Evolutionary conservation across 495 filamentous ascomycete genomes (phyloP).

Genomic region (Penicillium coprophilum): DNA sequence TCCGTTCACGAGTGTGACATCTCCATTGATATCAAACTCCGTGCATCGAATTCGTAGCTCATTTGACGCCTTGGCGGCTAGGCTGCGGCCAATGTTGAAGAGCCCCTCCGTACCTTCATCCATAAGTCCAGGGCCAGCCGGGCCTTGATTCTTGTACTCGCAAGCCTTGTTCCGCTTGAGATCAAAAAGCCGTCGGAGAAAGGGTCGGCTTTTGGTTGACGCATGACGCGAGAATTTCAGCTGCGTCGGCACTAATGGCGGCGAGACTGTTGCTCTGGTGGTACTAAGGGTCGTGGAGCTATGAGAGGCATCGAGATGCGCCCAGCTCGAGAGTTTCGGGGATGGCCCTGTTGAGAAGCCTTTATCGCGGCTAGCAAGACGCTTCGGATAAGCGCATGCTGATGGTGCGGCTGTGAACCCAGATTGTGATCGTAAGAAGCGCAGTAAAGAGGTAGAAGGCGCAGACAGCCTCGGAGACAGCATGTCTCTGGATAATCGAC

Average conservation of each 20-base stretch:
- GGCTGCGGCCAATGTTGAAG: slow-evolving; percentile 56
- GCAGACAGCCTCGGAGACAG: slow-evolving; percentile 43
- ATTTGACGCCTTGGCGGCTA: slow-evolving; percentile 70
- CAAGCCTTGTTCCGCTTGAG: slow-evolving; percentile 34
- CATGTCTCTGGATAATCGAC: slow-evolving; percentile 33
- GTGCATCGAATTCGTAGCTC: slow-evolving; percentile 87
- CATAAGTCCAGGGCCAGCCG: slow-evolving; percentile 27
- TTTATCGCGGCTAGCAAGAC: slow-evolving; percentile 10
- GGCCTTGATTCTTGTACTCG: slow-evolving; percentile 25
- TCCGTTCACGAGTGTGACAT: slow-evolving; percentile 90
- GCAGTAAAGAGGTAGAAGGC: slow-evolving; percentile 60
- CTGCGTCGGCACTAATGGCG: slow-evolving; percentile 4
- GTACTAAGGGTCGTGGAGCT: slow-evolving; percentile 9
- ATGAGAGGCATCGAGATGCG: slow-evolving; percentile 16
- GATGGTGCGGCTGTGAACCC: slow-evolving; percentile 51
- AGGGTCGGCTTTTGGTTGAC: slow-evolving; percentile 47
- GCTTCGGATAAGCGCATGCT: slow-evolving; percentile 22
- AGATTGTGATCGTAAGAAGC: slow-evolving; percentile 61
- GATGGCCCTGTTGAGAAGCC: slow-evolving; percentile 17
- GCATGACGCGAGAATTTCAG: slow-evolving; percentile 32
- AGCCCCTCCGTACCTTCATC: slow-evolving; percentile 41
- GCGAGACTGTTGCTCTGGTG: not conserved
- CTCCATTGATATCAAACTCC: slow-evolving; percentile 89
- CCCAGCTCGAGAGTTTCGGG: slow-evolving; percentile 29
- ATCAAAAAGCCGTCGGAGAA: slow-evolving; percentile 58